Conservation (phyloP, 2,329 filamentous ascomycete species). For the Ascochyta rabiei region DNA sequence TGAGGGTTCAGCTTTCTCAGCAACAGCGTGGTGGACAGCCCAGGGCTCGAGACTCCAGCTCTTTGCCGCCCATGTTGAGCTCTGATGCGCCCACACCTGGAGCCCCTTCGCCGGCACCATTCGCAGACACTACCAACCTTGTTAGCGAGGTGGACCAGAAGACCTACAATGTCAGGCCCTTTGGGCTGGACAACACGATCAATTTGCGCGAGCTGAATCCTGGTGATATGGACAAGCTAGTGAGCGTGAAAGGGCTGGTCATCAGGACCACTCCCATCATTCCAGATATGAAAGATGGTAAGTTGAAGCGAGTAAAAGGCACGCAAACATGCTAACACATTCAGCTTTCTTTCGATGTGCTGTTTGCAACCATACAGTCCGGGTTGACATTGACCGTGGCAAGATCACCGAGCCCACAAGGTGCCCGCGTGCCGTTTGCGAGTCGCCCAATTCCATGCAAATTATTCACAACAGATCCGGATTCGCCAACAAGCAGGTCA, state of each 20-base stretch:
- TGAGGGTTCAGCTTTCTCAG: conserved; percentile 64
- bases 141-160: conserved; percentile 78
- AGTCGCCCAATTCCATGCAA: conserved; percentile 93
- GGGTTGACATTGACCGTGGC: conserved; percentile 90
- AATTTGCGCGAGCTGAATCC: conserved; percentile 96
- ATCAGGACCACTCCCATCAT: conserved; percentile 96
- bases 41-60: conserved; percentile 64
- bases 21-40: conserved; percentile 55
- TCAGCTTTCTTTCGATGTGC: conserved; percentile 93
- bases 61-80: conserved; percentile 76
- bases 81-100: conserved; percentile 69
- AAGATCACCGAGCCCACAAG: conserved; percentile 93
- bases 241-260: conserved; percentile 93
- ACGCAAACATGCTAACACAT: conserved; percentile 16
- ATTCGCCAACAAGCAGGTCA: conserved; percentile 97
- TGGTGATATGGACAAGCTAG: conserved; percentile 94
- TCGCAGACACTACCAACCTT: conserved; percentile 68
- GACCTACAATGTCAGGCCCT: conserved; percentile 85
- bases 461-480: conserved; percentile 94
- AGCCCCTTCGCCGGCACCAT: conserved; percentile 39
- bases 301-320: conserved; percentile 7
- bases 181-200: conserved; percentile 82
- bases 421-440: conserved; percentile 82
- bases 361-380: conserved; percentile 87
- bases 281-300: conserved; percentile 92